phyloP scores from a whole-genome alignment of 2,329 filamentous ascomycete genomes.

The Colletotrichum agaves region DNA sequence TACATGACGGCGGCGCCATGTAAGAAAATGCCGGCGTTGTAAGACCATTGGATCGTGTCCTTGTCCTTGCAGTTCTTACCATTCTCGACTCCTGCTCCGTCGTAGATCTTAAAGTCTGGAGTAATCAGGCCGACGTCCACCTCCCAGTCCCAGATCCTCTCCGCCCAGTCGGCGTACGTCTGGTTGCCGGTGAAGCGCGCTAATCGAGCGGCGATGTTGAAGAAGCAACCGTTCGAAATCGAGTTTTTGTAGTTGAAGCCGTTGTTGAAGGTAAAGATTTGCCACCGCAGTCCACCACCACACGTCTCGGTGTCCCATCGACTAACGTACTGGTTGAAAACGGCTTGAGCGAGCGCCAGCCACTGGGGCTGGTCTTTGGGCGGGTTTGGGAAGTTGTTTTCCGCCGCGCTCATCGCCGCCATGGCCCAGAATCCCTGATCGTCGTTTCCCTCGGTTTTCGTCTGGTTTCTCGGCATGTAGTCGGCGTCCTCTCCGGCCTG shows the following conservation, averaged over 20 bases:
- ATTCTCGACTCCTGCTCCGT: conserved; percentile 53
- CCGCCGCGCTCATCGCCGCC: conserved; percentile 81
- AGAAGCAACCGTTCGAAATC: conserved; percentile 76
- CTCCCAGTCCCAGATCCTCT: conserved; percentile 76
- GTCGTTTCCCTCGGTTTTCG: conserved; percentile 72
- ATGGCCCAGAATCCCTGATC: conserved; percentile 90
- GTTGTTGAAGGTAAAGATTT: conserved; percentile 82
- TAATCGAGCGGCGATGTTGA: conserved; percentile 76
- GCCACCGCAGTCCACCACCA: conserved; percentile 83
- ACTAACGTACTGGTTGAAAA: conserved; percentile 80
- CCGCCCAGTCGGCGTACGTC: conserved; percentile 82
- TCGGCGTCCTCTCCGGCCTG: conserved; percentile 69
- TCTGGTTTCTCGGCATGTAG: conserved; percentile 76
- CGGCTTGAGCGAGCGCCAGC: conserved; percentile 81
- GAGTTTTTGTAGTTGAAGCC: conserved; percentile 77
- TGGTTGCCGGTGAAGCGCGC: conserved; percentile 82
- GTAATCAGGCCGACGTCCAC: conserved; percentile 65
- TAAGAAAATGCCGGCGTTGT: conserved; percentile 75
- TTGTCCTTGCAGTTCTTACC: conserved; percentile 59
- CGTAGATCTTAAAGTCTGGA: conserved; percentile 64
- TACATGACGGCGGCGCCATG: conserved; percentile 71
- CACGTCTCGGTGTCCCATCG: conserved; percentile 77
- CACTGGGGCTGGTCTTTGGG: conserved; percentile 72
- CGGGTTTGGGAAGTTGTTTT: conserved; percentile 79
- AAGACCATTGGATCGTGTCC: conserved; percentile 73